A percentile compares a stretch with the other conserved stretches of the same genome.
These are phyloP conservation scores for Clavulina sp. DNA, from an alignment of 768 basidiomycete species.

Conservation along the genomic window DNA sequence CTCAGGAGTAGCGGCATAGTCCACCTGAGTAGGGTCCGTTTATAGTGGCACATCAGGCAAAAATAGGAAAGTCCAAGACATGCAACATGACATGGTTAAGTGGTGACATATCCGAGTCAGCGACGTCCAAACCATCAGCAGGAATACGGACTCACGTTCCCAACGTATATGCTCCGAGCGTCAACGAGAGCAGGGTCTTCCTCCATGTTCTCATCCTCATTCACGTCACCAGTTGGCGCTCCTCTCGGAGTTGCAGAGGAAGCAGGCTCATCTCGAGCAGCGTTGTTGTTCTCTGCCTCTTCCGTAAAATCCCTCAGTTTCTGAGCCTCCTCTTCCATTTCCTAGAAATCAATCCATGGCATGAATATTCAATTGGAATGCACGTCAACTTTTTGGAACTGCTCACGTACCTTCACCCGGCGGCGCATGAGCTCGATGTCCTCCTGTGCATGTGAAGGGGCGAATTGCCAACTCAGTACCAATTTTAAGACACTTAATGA, in stretches of 20 bases:
- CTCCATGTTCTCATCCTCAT: conserved; percentile 38
- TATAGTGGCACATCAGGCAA: background rate
- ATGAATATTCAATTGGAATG: background rate
- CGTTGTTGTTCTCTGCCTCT: conserved; percentile 8
- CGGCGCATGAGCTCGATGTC: conserved; percentile 85
- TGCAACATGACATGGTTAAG: background rate
- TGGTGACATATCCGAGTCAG: background rate
- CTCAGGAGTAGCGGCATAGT: conserved; percentile 92
- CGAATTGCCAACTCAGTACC: background rate
- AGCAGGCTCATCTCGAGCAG: conserved; percentile 2
- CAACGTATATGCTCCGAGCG: conserved; percentile 78
- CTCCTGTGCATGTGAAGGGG: conserved; percentile 19
- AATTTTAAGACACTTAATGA: no score
- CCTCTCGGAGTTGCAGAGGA: background rate
- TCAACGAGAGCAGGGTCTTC: conserved; percentile 76
- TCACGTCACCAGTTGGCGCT: conserved; percentile 5
- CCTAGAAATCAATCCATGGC: conserved; percentile 16
- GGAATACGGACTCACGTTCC: conserved; percentile 51
- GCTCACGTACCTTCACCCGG: conserved; percentile 35
- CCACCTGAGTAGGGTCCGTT: conserved; percentile 42
- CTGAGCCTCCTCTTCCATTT: conserved; percentile 84
- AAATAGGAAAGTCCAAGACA: background rate
- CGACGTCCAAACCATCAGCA: conserved; percentile 1
- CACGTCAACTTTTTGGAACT: background rate
- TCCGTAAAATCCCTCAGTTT: conserved; percentile 78